Conservation (phyloP, 148 eudicot genomes). For the Fallopia convolvulus region DNA sequence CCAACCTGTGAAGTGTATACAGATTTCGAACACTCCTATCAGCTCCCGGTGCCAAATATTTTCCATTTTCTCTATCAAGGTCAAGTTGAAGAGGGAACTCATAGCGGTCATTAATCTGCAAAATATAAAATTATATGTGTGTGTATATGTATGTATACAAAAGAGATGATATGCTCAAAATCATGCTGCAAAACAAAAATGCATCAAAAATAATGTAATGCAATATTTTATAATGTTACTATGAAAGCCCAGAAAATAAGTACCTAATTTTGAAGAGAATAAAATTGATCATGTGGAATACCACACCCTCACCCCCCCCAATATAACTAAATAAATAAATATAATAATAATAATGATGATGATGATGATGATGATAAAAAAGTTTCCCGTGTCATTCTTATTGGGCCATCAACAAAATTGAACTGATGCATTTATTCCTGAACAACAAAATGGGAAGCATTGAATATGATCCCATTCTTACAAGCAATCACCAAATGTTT, state of each 20-base stretch:
- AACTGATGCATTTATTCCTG: not conserved
- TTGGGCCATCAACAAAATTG: not conserved
- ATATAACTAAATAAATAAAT: too few relatives aligned
- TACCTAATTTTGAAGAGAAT: not conserved
- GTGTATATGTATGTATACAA: not conserved
- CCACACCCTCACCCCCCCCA: too few relatives aligned
- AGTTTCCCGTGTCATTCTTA: not conserved
- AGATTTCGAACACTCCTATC: constrained; percentile 82
- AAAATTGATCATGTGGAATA: not conserved
- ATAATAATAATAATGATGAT: too few relatives aligned
- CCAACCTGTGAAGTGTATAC: constrained; percentile 76
- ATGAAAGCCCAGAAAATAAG: not conserved
- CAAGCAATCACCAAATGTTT: not conserved
- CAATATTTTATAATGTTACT: not conserved
- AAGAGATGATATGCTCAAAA: not conserved
- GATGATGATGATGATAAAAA: too few relatives aligned
- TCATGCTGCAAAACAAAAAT: not conserved
- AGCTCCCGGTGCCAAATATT: constrained; percentile 74
- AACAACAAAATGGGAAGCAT: not conserved
- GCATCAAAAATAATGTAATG: not conserved
- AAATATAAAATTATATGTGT: not conserved
- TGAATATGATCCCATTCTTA: not conserved
- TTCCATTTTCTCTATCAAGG: constrained; percentile 76
- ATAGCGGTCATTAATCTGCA: constrained; percentile 85
- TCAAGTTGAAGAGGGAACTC: constrained; percentile 88